Evolutionary conservation across 208 protist species (phyloP).

Genomic region (Leishmania mexicana): DNA sequence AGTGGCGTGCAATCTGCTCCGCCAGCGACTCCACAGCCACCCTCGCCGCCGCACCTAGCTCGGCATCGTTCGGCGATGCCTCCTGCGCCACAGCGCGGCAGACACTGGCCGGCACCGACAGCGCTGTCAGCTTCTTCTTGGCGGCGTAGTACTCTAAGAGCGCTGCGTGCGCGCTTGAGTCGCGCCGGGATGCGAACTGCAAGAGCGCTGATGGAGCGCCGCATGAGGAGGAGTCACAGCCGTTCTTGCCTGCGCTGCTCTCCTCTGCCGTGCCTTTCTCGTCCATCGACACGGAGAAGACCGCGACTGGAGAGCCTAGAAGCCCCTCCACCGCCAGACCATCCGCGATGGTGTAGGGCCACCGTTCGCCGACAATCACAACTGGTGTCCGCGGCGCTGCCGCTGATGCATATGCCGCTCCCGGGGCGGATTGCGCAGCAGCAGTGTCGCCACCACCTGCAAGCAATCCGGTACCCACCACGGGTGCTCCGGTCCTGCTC

Average conservation of each 20-base stretch:
- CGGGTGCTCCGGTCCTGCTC: not conserved
- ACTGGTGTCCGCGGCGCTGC: not conserved
- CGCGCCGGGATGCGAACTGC: not conserved
- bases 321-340: conserved; percentile 13
- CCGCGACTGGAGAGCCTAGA: conserved; percentile 3
- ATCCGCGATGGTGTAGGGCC: conserved; percentile 12
- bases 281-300: conserved; percentile 5
- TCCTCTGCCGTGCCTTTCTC: not conserved
- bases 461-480: not conserved
- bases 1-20: conserved; percentile 5
- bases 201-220: not conserved
- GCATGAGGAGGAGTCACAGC: not conserved
- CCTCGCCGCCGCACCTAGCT: not conserved
- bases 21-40: not conserved
- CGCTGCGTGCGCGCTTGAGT: conserved; percentile 7
- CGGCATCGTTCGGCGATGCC: not conserved
- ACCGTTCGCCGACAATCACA: not conserved
- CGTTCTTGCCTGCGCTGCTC: not conserved
- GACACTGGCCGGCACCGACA: not conserved
- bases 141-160: conserved; percentile 16
- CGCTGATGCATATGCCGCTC: not conserved
- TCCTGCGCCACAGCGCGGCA: not conserved
- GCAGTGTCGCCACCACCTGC: not conserved
- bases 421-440: not conserved
- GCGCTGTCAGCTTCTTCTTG: conserved; percentile 4